Evolutionary conservation across 2,329 filamentous ascomycete genomes (phyloP), one percentile per base, ranked within the genome.

Genomic region (Alternaria solani): DNA sequence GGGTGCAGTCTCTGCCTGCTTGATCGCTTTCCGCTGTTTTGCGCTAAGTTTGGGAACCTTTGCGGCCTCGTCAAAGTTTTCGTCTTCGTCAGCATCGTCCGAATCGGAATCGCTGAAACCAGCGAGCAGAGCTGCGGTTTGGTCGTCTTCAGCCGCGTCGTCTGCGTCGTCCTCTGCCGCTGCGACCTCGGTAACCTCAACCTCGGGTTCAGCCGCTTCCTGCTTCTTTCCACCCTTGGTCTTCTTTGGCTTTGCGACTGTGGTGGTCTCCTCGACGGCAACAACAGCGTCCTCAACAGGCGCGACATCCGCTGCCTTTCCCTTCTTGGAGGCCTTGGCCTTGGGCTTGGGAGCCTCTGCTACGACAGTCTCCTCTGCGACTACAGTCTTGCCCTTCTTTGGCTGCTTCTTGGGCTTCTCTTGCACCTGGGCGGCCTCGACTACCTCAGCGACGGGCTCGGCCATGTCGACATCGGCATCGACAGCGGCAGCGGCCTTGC

Each of bases 1-100:
- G 70, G 84, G 77, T 51, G 82, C 81, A 65, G 84, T 82, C 63
- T 84, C 78, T 51, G 82, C 81, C 67, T 84, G 83, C 61, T 83
- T 79, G 51, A 88, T 78, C 68, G 79, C 73, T 59, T 80, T 80
- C 46, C 75, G 72, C 51, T 71, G 64, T 51, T 72, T 68, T 48
- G 71, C 70, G 59, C 63, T 67, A 44, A 75, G 67, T 34, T 66
- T 63, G 16, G 71, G 71, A 68, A 69, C 65, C 70, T 65, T 59
- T 66, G 73, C 63, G 66, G 80, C 74, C 43, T 80, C 68, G 38
- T 78, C 72, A 34, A 83, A 70, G 44, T 78, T 65, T 32, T 64
- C 20, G 23, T 71, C 70, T 9, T 79, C 73, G 48, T 79, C 77
- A 8, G 73, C 70, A 12, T 78, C 79, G 6, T 80, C 78, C 18